Conservation (phyloP, 2,329 filamentous ascomycete species). For the Ceratocystis harringtonii region DNA sequence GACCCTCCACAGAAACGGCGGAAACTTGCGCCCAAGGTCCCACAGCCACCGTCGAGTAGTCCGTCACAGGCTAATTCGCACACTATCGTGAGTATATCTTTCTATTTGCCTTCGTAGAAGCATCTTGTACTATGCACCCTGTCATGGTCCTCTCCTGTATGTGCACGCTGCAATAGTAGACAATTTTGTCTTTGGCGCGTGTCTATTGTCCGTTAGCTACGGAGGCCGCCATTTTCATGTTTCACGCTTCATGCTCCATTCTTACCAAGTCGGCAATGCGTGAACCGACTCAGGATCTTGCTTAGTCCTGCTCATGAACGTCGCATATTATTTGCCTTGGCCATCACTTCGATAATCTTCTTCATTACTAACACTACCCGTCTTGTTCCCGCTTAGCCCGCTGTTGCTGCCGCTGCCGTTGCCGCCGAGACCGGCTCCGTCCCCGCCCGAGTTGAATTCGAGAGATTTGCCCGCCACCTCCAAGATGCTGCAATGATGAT, state of each 20-base stretch:
- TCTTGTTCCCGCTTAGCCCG: constrained; percentile 3
- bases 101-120: neutral
- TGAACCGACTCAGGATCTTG: no score
- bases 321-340: neutral
- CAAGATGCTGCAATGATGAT: constrained; percentile 55
- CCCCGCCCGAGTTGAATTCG: constrained; percentile 41
- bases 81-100: constrained; percentile 14
- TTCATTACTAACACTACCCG: neutral
- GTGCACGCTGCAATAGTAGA: no score
- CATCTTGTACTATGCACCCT: neutral
- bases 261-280: no score
- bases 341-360: neutral
- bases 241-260: no score
- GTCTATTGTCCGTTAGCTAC: no score
- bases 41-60: constrained; percentile 11
- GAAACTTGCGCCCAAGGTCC: constrained; percentile 30
- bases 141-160: no score
- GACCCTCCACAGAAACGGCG: constrained; percentile 31
- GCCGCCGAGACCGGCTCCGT: constrained; percentile 14
- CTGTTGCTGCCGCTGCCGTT: neutral
- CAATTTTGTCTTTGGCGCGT: no score
- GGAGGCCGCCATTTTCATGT: no score
- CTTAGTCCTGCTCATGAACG: no score
- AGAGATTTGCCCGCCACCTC: constrained; percentile 50
- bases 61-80: constrained; percentile 14